Conservation (phyloP, 306 rosid species). For the Pterocarpus santalinus region DNA sequence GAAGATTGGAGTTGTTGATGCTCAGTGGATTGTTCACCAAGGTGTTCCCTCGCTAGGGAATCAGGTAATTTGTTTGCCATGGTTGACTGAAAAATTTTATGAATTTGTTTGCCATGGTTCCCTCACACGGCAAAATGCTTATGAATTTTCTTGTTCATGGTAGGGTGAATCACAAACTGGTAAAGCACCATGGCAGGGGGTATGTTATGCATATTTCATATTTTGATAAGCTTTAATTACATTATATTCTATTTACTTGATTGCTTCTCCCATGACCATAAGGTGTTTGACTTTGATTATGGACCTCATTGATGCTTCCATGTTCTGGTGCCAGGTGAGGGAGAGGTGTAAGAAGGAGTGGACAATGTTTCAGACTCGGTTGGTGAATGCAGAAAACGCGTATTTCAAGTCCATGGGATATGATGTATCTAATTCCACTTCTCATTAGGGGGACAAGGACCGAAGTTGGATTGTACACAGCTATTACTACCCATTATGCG, state of each 20-base stretch:
- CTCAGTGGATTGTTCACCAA: constrained; percentile 98
- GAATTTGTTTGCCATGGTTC: constrained; percentile 26
- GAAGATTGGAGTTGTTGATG: constrained; percentile 98
- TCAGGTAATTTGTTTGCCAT: constrained; percentile 67
- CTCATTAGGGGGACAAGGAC: constrained; percentile 54
- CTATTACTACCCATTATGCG: constrained; percentile 22
- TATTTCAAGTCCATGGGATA: constrained; percentile 66
- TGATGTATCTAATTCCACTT: constrained; percentile 55
- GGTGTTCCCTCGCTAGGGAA: constrained; percentile 90
- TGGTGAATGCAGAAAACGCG: constrained; percentile 72
- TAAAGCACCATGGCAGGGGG: constrained; percentile 94
- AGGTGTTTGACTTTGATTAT: background rate
- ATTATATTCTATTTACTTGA: background rate
- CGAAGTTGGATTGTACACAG: constrained; percentile 48
- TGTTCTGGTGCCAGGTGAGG: constrained; percentile 71
- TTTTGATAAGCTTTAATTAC: constrained; percentile 17
- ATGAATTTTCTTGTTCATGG: constrained; percentile 27
- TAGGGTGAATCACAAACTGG: constrained; percentile 85
- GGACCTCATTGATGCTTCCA: constrained; percentile 21
- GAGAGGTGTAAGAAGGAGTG: constrained; percentile 94
- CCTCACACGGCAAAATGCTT: background rate
- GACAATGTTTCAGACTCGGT: constrained; percentile 89
- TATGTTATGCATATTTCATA: constrained; percentile 49
- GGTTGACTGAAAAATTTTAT: background rate
- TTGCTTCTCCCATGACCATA: background rate